A percentile compares a stretch with the other conserved stretches of the same genome.
Evolutionary conservation across 495 filamentous ascomycete species (phyloP).

Genomic region (Pseudotulostoma volvatum): DNA sequence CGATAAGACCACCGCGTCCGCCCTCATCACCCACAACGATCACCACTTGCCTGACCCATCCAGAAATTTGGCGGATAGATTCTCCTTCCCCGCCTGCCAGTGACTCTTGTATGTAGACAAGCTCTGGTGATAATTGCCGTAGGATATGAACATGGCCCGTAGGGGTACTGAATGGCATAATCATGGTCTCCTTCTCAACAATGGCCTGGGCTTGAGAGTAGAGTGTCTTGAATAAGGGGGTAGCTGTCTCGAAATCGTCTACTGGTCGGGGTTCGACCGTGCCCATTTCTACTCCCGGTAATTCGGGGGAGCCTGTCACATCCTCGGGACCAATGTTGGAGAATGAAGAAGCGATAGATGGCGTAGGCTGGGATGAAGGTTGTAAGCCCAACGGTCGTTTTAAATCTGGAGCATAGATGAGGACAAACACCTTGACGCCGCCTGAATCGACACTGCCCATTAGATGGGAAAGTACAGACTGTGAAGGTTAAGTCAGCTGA

Average conservation of each 20-base stretch:
- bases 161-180: slow-evolving; percentile 70
- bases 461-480: slow-evolving; percentile 86
- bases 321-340: slow-evolving; percentile 72
- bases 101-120: slow-evolving; percentile 73
- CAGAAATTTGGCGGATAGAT: slow-evolving; percentile 51
- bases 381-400: slow-evolving; percentile 39
- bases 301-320: slow-evolving; percentile 48
- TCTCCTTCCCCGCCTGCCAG: slow-evolving; percentile 56
- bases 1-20: slow-evolving; percentile 69
- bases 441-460: slow-evolving; percentile 53
- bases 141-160: slow-evolving; percentile 69
- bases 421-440: slow-evolving; percentile 57
- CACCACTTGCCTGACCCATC: slow-evolving; percentile 71
- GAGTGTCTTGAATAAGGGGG: slow-evolving; percentile 52
- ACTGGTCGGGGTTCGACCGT: slow-evolving; percentile 27
- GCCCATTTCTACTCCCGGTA: slow-evolving; percentile 36
- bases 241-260: slow-evolving; percentile 19
- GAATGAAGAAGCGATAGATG: slow-evolving; percentile 70
- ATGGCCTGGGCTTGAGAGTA: slow-evolving; percentile 59
- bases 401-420: slow-evolving; percentile 73
- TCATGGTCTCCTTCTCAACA: slow-evolving; percentile 67
- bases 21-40: slow-evolving; percentile 74
- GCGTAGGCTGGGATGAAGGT: slow-evolving; percentile 26
- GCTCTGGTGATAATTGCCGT: slow-evolving; percentile 62
- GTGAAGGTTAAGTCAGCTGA: slow-evolving; percentile 3